Base-by-base conservation (phyloP, 2,329 filamentous ascomycete species). In the Fusarium udum region DNA sequence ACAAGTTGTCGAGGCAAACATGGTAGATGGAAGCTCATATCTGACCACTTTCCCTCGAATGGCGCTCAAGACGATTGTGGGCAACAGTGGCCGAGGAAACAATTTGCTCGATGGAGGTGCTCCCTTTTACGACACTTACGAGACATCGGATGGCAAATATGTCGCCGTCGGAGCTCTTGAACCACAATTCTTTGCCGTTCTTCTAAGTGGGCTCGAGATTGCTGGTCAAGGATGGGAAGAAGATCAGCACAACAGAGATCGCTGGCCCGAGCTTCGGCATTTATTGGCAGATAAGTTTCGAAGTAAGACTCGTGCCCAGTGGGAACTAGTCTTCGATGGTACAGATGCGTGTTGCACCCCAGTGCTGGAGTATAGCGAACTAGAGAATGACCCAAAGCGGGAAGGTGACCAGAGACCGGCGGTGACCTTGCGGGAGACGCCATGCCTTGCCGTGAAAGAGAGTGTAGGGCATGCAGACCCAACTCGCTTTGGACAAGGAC, bases 301-400 rank as follows among this genome's bases (percentile, higher is more conserved):
- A 80, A 82, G 84, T 49, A 94, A 91, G 83, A 92, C 92, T 9
- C 87, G 95, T 39, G 79, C 82, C 1, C 92, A 97, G 80, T 98
- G 95, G 95, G 95, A 97, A 82, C 80, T 69, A 7, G 85, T 97
- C 11, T 98, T 98, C 80, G 93, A 97, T 80, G 93, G 93, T 16
- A 96, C 93, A 0, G 95, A 98, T 83, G 95, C 95, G 3, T 98
- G 95, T 81, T 94, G 92, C 72, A 94, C 93, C n/a, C 95, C 95
- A 1, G 93, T 98, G 3, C 84, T 97, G 46, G 91, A 91, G 39
- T 93, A 94, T 73, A 78, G 75, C 0, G 95, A 97, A 82, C 84
- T 97, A 48, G 89, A 94, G 75, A 76, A 68, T 6, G 79, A 84
- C 40, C 57, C 79, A 14, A 70, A 64, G n/a, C 83, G 85, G 55